Conservation (phyloP, 129 eudicot species). For the Cynara cardunculus region DNA sequence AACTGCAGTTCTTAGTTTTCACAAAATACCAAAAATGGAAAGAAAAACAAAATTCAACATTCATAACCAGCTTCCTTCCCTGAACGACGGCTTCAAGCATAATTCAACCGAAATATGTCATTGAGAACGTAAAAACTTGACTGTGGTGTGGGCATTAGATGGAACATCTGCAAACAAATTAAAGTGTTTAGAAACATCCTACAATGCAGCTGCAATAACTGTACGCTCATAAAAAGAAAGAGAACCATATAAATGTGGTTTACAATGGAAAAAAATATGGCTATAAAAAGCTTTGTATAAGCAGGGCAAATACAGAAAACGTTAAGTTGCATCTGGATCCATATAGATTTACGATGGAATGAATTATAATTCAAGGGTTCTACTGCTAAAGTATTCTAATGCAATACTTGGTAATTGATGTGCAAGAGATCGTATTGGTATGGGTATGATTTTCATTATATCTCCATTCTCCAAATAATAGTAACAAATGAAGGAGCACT, state of each 20-base stretch:
- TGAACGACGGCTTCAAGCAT: constrained; percentile 37
- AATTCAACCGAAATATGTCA: constrained; percentile 62
- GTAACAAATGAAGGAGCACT: not conserved
- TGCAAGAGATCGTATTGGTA: not conserved
- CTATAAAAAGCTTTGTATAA: not conserved
- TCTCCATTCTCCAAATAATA: not conserved
- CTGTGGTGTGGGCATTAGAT: constrained; percentile 59
- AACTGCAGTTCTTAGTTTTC: constrained; percentile 17
- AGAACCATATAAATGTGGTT: too few relatives aligned
- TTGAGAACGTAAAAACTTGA: constrained; percentile 53
- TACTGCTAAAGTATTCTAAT: too few relatives aligned
- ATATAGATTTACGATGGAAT: not conserved
- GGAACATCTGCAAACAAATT: constrained; percentile 62
- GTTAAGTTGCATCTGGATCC: not conserved
- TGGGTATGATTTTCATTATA: not conserved
- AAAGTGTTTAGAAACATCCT: too few relatives aligned
- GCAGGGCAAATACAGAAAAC: not conserved
- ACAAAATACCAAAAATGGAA: not conserved
- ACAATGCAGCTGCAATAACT: too few relatives aligned
- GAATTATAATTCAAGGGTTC: not conserved
- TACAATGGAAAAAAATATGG: too few relatives aligned
- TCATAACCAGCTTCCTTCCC: constrained; percentile 11
- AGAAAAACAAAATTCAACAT: not conserved
- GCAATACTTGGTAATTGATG: not conserved
- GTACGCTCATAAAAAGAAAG: too few relatives aligned